Conservation (phyloP, 2,329 filamentous ascomycete genomes). For the Juglanconis juglandina region DNA sequence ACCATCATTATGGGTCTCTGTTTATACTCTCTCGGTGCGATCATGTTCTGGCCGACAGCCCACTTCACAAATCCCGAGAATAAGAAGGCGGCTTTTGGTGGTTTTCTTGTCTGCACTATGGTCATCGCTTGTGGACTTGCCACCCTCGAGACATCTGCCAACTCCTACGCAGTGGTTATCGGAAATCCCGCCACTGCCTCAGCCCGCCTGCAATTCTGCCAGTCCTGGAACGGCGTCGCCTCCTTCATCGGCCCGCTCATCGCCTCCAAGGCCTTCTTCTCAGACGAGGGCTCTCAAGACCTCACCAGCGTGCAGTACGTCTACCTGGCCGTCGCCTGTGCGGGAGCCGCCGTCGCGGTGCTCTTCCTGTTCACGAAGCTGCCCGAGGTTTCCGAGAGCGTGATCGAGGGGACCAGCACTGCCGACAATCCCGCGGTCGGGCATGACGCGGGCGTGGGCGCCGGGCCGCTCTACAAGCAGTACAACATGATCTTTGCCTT, state of each 20-base stretch:
- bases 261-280: neutral
- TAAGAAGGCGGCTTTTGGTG: slow-evolving; percentile 22
- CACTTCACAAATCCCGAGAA: slow-evolving; percentile 8
- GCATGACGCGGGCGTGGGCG: neutral
- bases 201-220: neutral
- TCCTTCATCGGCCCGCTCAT: neutral
- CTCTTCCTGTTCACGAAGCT: neutral
- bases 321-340: neutral
- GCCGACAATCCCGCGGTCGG: neutral
- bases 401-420: slow-evolving; percentile 4
- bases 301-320: neutral
- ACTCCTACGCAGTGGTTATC: slow-evolving; percentile 6
- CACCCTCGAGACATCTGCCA: neutral
- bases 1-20: neutral
- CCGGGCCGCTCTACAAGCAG: neutral
- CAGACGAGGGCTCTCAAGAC: neutral
- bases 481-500: neutral
- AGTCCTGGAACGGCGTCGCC: neutral
- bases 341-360: neutral
- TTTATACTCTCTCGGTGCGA: neutral
- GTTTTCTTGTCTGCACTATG: neutral
- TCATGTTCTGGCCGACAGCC: neutral
- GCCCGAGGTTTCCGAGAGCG: neutral
- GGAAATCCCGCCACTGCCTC: slow-evolving; percentile 10
- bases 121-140: neutral